Evolutionary conservation across 2,329 filamentous ascomycete species (phyloP), one percentile per base, ranked within the genome.

Genomic region (Elsinoe arachidis): DNA sequence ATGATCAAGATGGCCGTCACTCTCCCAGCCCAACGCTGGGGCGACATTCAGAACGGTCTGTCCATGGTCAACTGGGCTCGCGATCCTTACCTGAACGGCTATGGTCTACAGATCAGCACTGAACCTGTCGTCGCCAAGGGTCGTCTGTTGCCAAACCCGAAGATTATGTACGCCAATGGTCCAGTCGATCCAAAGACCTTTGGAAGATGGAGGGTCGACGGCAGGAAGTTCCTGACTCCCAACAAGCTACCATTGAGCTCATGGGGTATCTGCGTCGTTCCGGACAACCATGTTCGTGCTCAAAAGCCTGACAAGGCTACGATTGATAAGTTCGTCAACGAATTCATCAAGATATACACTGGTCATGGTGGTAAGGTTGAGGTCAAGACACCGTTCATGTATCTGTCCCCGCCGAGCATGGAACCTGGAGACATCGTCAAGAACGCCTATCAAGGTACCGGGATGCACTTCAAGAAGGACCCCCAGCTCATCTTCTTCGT

Each of bases 1-100:
- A 99, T 99, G 93, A 96, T 99, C 75, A 92, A 87, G 70, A 90
- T 92, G 65, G 91, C 92, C 0, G 92, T 96, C 3, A 89, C 87
- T 5, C 80, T 85, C 1, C 93, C 93, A 0, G 68, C 70, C 0
- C 69, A 83, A 30, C 87, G 93, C n/a, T 80, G 82, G 62, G 64
- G 69, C 0, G 82, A 87, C 17, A 90, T 97, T 63, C 73, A 83
- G 51, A 69, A 80, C 2, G 87, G 87, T 14, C 80, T 96, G 7
- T 67, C 73, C 0, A 80, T 86, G 62, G 77, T 92, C 0, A 74
- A 83, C 9, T 93, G 89, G 83, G 63, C 66, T 1, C 67, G 78
- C 0, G 93, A 99, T 62, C 80, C 78, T 0, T 85, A 87, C 51
- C 77, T 96, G 1, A 74, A 75, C 1, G 78, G 84, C 52, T 97